Evolutionary conservation across 1,284 basidiomycete genomes (phyloP), one percentile per base, ranked within the genome.

Genomic region (Microbotryum violaceum): DNA sequence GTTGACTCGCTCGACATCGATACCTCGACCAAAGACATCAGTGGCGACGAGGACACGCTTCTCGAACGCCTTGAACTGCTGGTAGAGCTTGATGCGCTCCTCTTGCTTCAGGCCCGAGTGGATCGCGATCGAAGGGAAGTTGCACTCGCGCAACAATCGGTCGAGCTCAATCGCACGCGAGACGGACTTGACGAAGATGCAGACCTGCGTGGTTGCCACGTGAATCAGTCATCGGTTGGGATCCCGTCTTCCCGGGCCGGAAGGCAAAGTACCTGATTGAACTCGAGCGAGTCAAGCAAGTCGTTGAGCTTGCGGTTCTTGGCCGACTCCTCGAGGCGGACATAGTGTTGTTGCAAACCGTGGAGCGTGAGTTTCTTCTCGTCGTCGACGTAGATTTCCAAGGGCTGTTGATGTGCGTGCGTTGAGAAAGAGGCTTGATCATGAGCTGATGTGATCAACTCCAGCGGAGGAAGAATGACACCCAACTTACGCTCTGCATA

Each of bases 281-380:
- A 99, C 78, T 99, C 96, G 63, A 99, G 81, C 25, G 87, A 89
- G 76, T 99, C 96, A 62, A 99, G 82, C 52, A 98, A 78, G 70
- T 97, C 94, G 74, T 98, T 99, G 62, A 98, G 78, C 79, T 97
- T 98, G 79, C 93, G 85, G 79, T 98, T 98, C 82, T 99, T 99
- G 64, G 85, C 86, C 49, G 82, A 83, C 78, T 99, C 96, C 71
- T 97, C 93, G 31, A 97, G 80, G 78, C 93, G 92, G 70, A 98
- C 90, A 75, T 92, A 99, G 78, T 98, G 93, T 79, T 99, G 96
- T 77, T 98, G 96, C 6, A 99, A 82, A 71, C 96, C 96, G 78
- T 99, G 96, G 37, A 99, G 83, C 1, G 96, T 99, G 63, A 99
- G 79, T 78, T 99, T 99, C 62, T 96, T 96, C 81, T 98, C 96